These are phyloP conservation scores for Ramichloridium luteum DNA, from an alignment of 2,329 filamentous ascomycete genomes.

Conservation along the genomic window DNA sequence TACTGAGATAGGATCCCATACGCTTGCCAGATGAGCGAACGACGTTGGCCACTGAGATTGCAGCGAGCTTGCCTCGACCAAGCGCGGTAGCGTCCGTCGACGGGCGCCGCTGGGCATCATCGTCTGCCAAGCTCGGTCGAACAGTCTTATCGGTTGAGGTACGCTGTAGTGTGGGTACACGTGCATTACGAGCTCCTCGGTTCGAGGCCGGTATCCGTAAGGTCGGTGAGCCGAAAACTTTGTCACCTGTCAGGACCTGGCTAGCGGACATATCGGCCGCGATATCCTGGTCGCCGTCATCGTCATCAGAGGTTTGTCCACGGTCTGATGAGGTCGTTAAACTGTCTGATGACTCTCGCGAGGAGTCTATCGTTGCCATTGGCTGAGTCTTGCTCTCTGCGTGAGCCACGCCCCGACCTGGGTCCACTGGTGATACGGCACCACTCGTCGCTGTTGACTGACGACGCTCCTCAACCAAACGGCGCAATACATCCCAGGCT, in stretches of 20 bases:
- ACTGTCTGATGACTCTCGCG: conserved; percentile 44
- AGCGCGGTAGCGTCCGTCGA: background rate
- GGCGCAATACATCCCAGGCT: conserved; percentile 64
- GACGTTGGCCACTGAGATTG: conserved; percentile 12
- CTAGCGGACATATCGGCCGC: conserved; percentile 55
- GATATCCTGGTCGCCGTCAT: conserved; percentile 9
- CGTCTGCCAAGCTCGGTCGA: background rate
- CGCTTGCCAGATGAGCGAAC: conserved; percentile 55
- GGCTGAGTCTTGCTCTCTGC: conserved; percentile 4
- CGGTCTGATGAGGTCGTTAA: conserved; percentile 36
- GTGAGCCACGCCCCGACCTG: too few species aligned
- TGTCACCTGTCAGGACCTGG: conserved; percentile 76
- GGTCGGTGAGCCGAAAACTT: conserved; percentile 74
- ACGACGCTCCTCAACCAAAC: conserved; percentile 31
- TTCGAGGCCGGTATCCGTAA: conserved; percentile 30
- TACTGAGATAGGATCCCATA: conserved; percentile 55
- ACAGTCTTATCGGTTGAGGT: conserved; percentile 1
- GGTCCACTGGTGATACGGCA: too few species aligned
- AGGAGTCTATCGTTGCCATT: too few species aligned
- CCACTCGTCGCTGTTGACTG: background rate
- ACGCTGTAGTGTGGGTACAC: conserved; percentile 1
- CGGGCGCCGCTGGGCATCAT: background rate
- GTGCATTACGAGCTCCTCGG: conserved; percentile 9
- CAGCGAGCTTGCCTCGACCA: conserved; percentile 2
- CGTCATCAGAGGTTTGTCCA: conserved; percentile 13